Percentiles rank a stretch among this genome's conserved stretches.
Conservation (phyloP, 1,284 basidiomycete species). For the Leccinum ponderosum region DNA sequence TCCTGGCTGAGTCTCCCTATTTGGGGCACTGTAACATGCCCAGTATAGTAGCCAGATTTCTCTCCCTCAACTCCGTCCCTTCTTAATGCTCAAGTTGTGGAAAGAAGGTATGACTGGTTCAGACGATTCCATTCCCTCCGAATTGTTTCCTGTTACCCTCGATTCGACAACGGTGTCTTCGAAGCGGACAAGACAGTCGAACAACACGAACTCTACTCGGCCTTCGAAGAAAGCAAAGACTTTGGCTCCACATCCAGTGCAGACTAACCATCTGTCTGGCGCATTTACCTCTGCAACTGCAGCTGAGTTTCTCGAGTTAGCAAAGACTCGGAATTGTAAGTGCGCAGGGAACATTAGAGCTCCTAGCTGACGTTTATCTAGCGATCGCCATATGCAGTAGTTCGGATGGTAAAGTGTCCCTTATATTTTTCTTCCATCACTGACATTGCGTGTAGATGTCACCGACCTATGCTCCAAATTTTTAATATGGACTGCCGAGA, state of each 20-base stretch:
- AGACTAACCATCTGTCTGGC: not conserved
- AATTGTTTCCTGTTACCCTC: slow-evolving; percentile 32
- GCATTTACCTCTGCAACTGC: slow-evolving; percentile 9
- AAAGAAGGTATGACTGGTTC: slow-evolving; percentile 38
- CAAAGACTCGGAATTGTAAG: slow-evolving; percentile 28
- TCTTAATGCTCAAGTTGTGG: slow-evolving; percentile 47
- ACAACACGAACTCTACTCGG: slow-evolving; percentile 1
- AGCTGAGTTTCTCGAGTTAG: slow-evolving; percentile 19
- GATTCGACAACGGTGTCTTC: slow-evolving; percentile 4
- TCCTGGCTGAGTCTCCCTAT: not conserved
- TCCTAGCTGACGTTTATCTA: slow-evolving; percentile 8
- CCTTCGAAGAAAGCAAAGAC: slow-evolving; percentile 17
- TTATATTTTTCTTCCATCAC: not conserved
- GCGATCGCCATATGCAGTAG: slow-evolving; percentile 21
- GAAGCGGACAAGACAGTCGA: slow-evolving; percentile 21
- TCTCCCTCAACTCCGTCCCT: too few species aligned
- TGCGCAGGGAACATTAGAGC: not conserved
- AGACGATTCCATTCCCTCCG: slow-evolving; percentile 31
- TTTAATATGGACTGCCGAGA: slow-evolving; percentile 19
- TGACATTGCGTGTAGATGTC: slow-evolving; percentile 20
- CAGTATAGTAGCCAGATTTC: not conserved
- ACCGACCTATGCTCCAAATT: slow-evolving; percentile 22
- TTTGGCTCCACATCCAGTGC: not conserved
- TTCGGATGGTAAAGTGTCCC: slow-evolving; percentile 20
- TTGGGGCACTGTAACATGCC: slow-evolving; percentile 1